phyloP scores from a whole-genome alignment of 257 asterid genomes.

The Nicotiana knightiana region DNA sequence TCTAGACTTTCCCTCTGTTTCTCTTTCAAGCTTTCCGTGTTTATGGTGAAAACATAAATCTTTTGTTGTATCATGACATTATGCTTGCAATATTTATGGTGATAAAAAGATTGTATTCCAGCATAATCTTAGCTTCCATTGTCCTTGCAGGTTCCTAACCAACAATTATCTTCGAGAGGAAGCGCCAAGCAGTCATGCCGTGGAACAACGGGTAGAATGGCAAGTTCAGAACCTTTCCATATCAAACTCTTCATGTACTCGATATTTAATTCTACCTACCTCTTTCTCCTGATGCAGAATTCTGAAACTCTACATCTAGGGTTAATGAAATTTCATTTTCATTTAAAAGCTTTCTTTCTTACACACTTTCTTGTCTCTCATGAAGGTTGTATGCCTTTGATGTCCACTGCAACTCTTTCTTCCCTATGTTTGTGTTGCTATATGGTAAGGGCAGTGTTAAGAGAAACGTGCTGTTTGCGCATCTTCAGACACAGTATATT shows the following conservation, averaged over 20 bases:
- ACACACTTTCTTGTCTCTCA: constrained; percentile 11
- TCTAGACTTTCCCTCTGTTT: neutral
- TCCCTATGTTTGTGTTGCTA: constrained; percentile 85
- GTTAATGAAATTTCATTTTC: neutral
- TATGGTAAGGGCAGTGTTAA: constrained; percentile 48
- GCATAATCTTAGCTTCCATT: neutral
- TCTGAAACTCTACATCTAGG: neutral
- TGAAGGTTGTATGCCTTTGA: constrained; percentile 98
- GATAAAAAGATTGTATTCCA: neutral
- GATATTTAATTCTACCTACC: constrained; percentile 1
- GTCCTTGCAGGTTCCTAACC: constrained; percentile 74
- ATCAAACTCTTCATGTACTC: neutral
- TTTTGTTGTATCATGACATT: neutral
- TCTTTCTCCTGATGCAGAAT: neutral
- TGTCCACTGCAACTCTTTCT: constrained; percentile 99
- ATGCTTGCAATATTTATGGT: neutral
- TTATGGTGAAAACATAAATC: neutral
- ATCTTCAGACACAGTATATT: constrained; percentile 7
- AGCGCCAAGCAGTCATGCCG: constrained; percentile 90
- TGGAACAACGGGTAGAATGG: constrained; percentile 99
- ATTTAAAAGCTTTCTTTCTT: constrained; percentile 20
- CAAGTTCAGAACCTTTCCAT: constrained; percentile 35
- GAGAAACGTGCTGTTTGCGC: constrained; percentile 2
- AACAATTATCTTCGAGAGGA: constrained; percentile 98
- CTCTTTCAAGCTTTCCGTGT: neutral